Evolutionary conservation across 2,329 filamentous ascomycete genomes (phyloP).

Genomic region (Penicillium sp.): DNA sequence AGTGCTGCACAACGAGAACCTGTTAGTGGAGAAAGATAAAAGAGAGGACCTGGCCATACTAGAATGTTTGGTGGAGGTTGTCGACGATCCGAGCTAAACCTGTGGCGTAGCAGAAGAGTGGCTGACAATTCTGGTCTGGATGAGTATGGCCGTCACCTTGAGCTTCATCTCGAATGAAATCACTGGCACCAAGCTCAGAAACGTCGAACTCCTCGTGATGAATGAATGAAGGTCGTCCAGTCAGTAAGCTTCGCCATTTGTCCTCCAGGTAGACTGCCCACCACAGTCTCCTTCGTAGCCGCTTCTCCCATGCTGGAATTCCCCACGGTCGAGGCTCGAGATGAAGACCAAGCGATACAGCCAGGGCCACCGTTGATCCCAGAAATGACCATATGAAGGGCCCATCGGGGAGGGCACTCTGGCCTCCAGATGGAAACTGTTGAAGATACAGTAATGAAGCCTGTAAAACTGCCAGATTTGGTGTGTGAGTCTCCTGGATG

Average conservation of each 20-base stretch:
- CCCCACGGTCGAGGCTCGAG: conserved; percentile 40
- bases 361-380: conserved; percentile 36
- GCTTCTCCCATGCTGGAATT: conserved; percentile 40
- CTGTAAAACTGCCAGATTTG: conserved; percentile 33
- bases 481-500: conserved; percentile 33
- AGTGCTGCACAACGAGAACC: too few species aligned
- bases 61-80: too few species aligned
- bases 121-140: too few species aligned
- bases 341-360: conserved; percentile 36
- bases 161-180: too few species aligned
- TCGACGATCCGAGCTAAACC: too few species aligned
- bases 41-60: too few species aligned
- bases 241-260: conserved; percentile 39
- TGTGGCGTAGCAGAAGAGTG: too few species aligned
- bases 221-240: conserved; percentile 39
- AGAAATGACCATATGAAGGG: conserved; percentile 40
- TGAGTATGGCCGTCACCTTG: too few species aligned
- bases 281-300: conserved; percentile 40
- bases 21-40: too few species aligned
- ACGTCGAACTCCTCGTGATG: conserved; percentile 37
- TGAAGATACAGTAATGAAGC: conserved; percentile 36
- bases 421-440: conserved; percentile 20
- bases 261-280: conserved; percentile 43
- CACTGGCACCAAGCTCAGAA: conserved; percentile 28
- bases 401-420: conserved; percentile 30